Percentiles rank a stretch among this genome's conserved stretches.
Evolutionary conservation across 2,329 filamentous ascomycete genomes (phyloP).

Genomic region (Nothopassalora personata): DNA sequence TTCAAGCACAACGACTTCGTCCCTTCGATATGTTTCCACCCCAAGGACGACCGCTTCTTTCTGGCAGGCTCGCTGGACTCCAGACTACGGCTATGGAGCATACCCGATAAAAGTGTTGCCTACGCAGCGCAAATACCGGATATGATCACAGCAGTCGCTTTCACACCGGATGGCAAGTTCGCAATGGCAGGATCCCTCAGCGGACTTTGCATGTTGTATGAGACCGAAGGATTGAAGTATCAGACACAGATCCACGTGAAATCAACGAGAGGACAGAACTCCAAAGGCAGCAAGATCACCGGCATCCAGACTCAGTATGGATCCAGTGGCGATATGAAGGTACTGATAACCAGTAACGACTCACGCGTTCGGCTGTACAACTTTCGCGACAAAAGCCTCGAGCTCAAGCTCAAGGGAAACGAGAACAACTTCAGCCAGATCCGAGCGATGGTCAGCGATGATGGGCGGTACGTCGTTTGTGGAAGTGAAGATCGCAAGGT

Average conservation of each 20-base stretch:
- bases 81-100: conserved; percentile 88
- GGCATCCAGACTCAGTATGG: conserved; percentile 71
- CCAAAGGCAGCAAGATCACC: conserved; percentile 95
- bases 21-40: conserved; percentile 90
- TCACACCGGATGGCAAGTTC: conserved; percentile 84
- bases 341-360: conserved; percentile 91
- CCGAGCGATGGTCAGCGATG: conserved; percentile 79
- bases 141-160: conserved; percentile 89
- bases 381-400: conserved; percentile 74
- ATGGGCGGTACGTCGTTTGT: conserved; percentile 79
- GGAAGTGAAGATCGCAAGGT: conserved; percentile 87
- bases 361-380: conserved; percentile 88
- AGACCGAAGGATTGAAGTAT: conserved; percentile 82
- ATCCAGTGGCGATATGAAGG: conserved; percentile 64
- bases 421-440: conserved; percentile 90
- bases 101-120: conserved; percentile 89
- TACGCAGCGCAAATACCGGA: conserved; percentile 73
- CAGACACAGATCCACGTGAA: conserved; percentile 87
- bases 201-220: conserved; percentile 83
- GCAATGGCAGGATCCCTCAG: conserved; percentile 83
- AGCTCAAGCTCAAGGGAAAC: conserved; percentile 86
- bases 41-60: conserved; percentile 92
- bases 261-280: conserved; percentile 84
- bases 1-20: conserved; percentile 96
- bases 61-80: conserved; percentile 87